These are phyloP conservation scores for Curvularia sp. DNA, from an alignment of 2,329 filamentous ascomycete genomes.

Conservation along the genomic window DNA sequence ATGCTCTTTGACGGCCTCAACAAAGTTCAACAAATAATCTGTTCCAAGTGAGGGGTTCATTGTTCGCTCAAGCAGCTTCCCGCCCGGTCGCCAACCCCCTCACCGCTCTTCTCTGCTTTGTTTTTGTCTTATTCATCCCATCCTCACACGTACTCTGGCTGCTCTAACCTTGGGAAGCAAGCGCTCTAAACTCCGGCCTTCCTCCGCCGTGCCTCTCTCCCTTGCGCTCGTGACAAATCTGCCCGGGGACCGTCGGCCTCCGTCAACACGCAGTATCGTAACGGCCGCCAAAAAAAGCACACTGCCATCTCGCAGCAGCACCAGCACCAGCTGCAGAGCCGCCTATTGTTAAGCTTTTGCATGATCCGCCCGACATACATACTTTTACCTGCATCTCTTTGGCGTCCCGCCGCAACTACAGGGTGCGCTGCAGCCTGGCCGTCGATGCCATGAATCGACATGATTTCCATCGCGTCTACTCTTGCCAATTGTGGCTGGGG, in stretches of 20 bases:
- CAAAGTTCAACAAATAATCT: conserved; percentile 25
- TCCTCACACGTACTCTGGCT: conserved; percentile 2
- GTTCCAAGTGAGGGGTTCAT: conserved; percentile 34
- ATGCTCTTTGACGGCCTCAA: conserved; percentile 35
- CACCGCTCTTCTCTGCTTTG: conserved; percentile 44
- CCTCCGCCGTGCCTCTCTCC: conserved; percentile 7
- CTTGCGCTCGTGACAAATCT: conserved; percentile 9
- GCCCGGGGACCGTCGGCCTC: conserved; percentile 27
- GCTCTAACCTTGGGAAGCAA: background rate
- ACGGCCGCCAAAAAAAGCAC: conserved; percentile 33
- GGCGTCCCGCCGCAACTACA: conserved; percentile 34
- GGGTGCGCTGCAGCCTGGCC: conserved; percentile 42
- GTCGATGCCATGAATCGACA: conserved; percentile 32
- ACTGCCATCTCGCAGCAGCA: conserved; percentile 34
- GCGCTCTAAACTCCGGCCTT: conserved; percentile 17
- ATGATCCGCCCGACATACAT: conserved; percentile 49
- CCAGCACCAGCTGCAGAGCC: conserved; percentile 33
- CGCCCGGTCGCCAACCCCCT: conserved; percentile 40
- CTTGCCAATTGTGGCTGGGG: conserved; percentile 13
- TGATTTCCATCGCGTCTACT: conserved; percentile 6
- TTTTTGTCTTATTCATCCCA: conserved; percentile 32
- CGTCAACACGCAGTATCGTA: conserved; percentile 37
- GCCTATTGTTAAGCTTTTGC: conserved; percentile 33
- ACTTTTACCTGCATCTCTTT: conserved; percentile 42
- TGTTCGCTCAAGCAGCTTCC: conserved; percentile 30